Evolutionary conservation across 1,284 basidiomycete species (phyloP), one percentile per base, ranked within the genome.

Genomic region (Apiotrichum brassicae): DNA sequence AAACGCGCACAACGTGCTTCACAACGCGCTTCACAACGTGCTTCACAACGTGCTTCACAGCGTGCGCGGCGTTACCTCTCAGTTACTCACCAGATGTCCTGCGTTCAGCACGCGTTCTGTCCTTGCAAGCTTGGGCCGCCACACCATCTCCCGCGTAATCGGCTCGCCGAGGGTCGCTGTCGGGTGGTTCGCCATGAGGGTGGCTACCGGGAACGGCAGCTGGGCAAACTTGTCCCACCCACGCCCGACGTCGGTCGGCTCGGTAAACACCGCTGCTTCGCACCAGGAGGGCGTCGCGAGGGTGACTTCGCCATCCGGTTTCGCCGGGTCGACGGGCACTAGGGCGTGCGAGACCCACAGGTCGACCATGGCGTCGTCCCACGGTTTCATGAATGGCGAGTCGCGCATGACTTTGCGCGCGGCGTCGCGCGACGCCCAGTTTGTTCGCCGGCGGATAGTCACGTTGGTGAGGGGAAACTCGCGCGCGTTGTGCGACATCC

Each of bases 401-500:
- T 26, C 23, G 54, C 59, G 63, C 47, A 60, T 42, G 7, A 34
- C 26, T 6, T 34, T 23, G n/a, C 18, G 8, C 3, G 51, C 51
- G 2, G 20, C 51, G 6, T 6, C 35, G 40, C 43, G 43, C 2
- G 51, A 46, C 2, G 47, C 39, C 51, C 51, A 53, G 5, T n/a
- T 30, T 28, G 36, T 34, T 11, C 47, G 43, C 28, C 51, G 47
- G 28, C 45, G 45, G 14, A 53, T 16, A 14, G 43, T 34, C 1
- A 24, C 33, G 22, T 20, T 19, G 22, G 38, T 51, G 64, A 22
- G 74, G 42, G 11, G 65, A 66, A 51, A 78, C 20, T 91, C 54
- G 24, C 66, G 54, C 22, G 66, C 66, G 2, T 92, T 88, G 64
- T 97, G 91, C 23, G 93, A 73, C 14, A 92, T 77, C 34, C 89